A percentile compares a stretch with the other conserved stretches of the same genome.
These are phyloP conservation scores for Ulvella scutata DNA, from an alignment of 139 green algal species.

Conservation along the genomic window DNA sequence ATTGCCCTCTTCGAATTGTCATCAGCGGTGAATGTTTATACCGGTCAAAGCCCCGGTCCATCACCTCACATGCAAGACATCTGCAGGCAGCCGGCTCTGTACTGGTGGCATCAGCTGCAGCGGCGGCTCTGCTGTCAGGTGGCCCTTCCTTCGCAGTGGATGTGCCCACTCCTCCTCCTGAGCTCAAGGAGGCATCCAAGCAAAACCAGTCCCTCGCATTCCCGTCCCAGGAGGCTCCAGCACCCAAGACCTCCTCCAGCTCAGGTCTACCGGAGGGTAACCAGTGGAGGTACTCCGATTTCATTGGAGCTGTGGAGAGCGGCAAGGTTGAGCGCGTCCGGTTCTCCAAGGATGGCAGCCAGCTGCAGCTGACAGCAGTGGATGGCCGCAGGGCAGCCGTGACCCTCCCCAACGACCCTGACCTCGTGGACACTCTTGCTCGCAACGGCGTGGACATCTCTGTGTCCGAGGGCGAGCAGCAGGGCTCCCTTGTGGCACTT, in stretches of 20 bases:
- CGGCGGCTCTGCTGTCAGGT: not conserved
- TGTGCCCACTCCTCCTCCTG: not conserved
- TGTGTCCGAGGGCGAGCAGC: slow-evolving; percentile 70
- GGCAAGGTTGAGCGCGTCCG: slow-evolving; percentile 95
- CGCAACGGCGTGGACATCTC: slow-evolving; percentile 85
- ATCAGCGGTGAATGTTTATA: too few species aligned
- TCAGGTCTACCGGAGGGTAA: slow-evolving; percentile 78
- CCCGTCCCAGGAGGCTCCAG: not conserved
- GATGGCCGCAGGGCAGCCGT: slow-evolving; percentile 35
- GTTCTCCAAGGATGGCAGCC: slow-evolving; percentile 92
- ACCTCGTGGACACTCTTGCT: slow-evolving; percentile 82
- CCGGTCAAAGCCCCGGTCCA: too few species aligned
- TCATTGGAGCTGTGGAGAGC: slow-evolving; percentile 80
- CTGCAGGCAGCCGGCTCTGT: too few species aligned
- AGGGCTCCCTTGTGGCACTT: slow-evolving; percentile 86
- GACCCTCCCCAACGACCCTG: slow-evolving; percentile 72
- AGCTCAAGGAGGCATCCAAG: not conserved
- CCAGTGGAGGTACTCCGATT: slow-evolving; percentile 96
- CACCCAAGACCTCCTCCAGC: not conserved
- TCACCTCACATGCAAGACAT: too few species aligned
- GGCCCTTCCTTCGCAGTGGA: not conserved
- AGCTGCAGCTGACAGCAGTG: slow-evolving; percentile 54
- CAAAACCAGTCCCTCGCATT: not conserved
- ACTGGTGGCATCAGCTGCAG: not conserved
- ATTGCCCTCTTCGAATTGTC: too few species aligned